These are phyloP conservation scores for Alternaria triticina DNA, from an alignment of 2,329 filamentous ascomycete genomes.

Conservation along the genomic window DNA sequence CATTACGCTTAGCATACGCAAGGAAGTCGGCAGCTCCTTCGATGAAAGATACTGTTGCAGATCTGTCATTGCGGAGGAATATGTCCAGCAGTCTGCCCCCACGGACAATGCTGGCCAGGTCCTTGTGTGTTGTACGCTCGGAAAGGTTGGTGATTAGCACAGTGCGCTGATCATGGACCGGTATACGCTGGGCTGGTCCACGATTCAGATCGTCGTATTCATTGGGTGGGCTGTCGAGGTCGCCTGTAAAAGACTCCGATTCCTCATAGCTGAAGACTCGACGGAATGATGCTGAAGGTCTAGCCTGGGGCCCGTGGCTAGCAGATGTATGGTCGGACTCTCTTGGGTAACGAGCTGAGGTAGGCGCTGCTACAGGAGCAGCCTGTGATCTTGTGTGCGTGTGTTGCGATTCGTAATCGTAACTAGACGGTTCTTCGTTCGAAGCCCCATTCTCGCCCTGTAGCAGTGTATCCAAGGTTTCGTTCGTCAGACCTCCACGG, in stretches of 20 bases:
- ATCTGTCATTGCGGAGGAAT: slow-evolving; percentile 66
- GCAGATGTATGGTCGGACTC: slow-evolving; percentile 29
- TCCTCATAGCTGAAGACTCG: slow-evolving; percentile 26
- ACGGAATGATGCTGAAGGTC: slow-evolving; percentile 16
- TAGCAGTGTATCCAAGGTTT: slow-evolving; percentile 58
- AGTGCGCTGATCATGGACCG: slow-evolving; percentile 58
- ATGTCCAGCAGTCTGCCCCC: slow-evolving; percentile 76
- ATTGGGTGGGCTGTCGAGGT: slow-evolving; percentile 6
- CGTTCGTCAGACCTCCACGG: slow-evolving; percentile 57
- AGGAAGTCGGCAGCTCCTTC: slow-evolving; percentile 66
- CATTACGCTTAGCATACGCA: slow-evolving; percentile 67
- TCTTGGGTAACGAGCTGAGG: slow-evolving; percentile 10
- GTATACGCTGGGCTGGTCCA: slow-evolving; percentile 17
- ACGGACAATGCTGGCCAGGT: slow-evolving; percentile 69
- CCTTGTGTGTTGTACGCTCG: slow-evolving; percentile 66
- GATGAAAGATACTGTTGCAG: slow-evolving; percentile 73
- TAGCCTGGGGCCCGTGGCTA: slow-evolving; percentile 21
- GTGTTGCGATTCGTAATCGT: slow-evolving; percentile 23
- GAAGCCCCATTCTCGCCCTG: slow-evolving; percentile 33
- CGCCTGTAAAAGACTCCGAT: slow-evolving; percentile 23
- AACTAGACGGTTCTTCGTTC: slow-evolving; percentile 18
- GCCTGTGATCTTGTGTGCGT: slow-evolving; percentile 14
- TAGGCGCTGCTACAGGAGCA: slow-evolving; percentile 14
- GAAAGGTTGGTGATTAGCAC: slow-evolving; percentile 69
- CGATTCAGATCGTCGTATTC: slow-evolving; percentile 9